Base-by-base conservation (phyloP, 2,329 filamentous ascomycete species). In the Fusarium chaquense region DNA sequence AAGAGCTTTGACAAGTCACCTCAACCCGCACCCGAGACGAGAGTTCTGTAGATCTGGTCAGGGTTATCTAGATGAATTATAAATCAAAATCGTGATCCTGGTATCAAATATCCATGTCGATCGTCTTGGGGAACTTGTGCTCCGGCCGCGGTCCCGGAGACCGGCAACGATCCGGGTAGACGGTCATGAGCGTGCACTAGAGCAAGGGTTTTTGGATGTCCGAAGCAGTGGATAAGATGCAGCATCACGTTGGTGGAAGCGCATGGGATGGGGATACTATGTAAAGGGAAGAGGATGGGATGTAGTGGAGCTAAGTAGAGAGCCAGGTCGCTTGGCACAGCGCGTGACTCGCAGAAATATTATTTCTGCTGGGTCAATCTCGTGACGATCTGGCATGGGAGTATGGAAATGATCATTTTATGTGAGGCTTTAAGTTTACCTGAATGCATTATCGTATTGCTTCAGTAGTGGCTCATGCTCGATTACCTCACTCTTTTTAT, bases 1-100 rank as follows among this genome's bases (percentile, higher is more conserved):
- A 83, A 83, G 79, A 84, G 81, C 75, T 84, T 83, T 58, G 70
- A 80, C 61, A 82, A 80, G 74, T 76, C 78, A 36, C 72, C 56
- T 28, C 65, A 68, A 55, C 72, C 62, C 12, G 72, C 56, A 22
- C 73, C 73, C 3, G 73, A 75, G 60, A 73, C 75, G 44, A 62
- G 73, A 24, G 73, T 75, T 65, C 59, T 75, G 56, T 75, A 69
- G 55, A 43, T 6, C 44, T 28, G 28, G 28, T 11, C 40, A 51
- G 32, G 32, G 22, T 28, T 41, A 6, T 41, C 13, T 32, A 36
- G 26, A 44, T 38, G 18, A 54, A 54, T 43, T 22, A 13, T 24
- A 61, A 32, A 9, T 41, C 22, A 24, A 44, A 38, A 30, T 51
- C 22, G 18, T 15, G 28, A 36, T 38, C 22, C 18, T 13, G 12